phyloP scores from a whole-genome alignment of 495 filamentous ascomycete species.

The Tetracladium marchalianum region DNA sequence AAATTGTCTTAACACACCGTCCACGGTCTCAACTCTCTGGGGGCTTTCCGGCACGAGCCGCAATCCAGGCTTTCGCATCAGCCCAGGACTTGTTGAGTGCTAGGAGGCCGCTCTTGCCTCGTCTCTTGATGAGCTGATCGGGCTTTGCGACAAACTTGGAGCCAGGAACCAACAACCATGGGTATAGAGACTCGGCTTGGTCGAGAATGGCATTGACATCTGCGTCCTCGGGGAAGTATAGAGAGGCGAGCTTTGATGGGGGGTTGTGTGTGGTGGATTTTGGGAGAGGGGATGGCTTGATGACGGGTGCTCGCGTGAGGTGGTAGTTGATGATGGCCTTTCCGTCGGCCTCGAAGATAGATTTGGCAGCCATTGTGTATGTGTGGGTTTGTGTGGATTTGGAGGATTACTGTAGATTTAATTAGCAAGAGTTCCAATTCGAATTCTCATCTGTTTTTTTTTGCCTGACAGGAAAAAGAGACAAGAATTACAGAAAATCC shows the following conservation, averaged over 20 bases:
- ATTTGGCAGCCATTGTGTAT: constrained; percentile 88
- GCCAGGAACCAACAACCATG: constrained; percentile 75
- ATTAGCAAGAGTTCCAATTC: background rate
- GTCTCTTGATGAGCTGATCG: constrained; percentile 98
- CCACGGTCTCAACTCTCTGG: constrained; percentile 84
- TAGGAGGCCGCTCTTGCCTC: constrained; percentile 96
- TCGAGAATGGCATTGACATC: constrained; percentile 78
- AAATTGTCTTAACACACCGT: constrained; percentile 85
- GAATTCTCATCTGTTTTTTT: background rate
- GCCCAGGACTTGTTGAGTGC: constrained; percentile 96
- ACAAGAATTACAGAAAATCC: too few species aligned
- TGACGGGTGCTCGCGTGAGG: constrained; percentile 93
- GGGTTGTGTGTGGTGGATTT: constrained; percentile 80
- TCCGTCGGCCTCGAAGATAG: constrained; percentile 97
- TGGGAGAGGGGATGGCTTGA: constrained; percentile 95
- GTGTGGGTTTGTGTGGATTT: constrained; percentile 2
- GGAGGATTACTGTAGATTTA: constrained; percentile 14
- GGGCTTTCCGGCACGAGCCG: constrained; percentile 81
- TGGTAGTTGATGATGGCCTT: constrained; percentile 99
- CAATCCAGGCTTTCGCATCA: constrained; percentile 87
- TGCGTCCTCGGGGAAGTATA: constrained; percentile 86
- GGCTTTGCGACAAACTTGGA: constrained; percentile 98
- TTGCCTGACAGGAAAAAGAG: background rate
- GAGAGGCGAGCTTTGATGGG: constrained; percentile 77
- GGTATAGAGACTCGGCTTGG: constrained; percentile 90